A percentile compares a stretch with the other conserved stretches of the same genome.
Conservation (phyloP, 805 yeast species). For the Wickerhamiella parazyma region DNA sequence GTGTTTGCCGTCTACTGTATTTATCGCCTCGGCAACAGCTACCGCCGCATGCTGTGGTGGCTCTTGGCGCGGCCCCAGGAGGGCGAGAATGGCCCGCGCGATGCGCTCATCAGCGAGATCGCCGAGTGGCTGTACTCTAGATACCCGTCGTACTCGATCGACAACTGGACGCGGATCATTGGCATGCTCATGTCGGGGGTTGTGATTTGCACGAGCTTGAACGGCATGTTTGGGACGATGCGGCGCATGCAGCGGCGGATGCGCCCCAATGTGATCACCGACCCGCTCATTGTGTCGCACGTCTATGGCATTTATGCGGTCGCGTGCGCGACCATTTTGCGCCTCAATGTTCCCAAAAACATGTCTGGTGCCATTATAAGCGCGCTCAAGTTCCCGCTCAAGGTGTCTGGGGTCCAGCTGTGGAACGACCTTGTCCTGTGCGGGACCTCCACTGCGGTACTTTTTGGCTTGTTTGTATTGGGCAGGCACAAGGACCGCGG, state of each 20-base stretch:
- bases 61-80: conserved; percentile 10
- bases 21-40: conserved; percentile 27
- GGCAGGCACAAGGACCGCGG: neutral
- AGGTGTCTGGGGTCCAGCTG: conserved; percentile 26
- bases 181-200: conserved; percentile 30
- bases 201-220: conserved; percentile 26
- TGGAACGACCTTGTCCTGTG: conserved; percentile 29
- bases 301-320: conserved; percentile 29
- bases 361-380: conserved; percentile 30
- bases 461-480: conserved; percentile 16
- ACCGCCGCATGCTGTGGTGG: conserved; percentile 20
- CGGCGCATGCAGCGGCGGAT: conserved; percentile 13
- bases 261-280: conserved; percentile 11
- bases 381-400: conserved; percentile 30
- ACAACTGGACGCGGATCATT: conserved; percentile 28
- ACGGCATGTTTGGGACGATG: conserved; percentile 24
- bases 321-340: conserved; percentile 29
- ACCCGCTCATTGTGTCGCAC: conserved; percentile 26
- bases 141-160: conserved; percentile 20
- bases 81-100: conserved; percentile 15
- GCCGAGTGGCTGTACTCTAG: conserved; percentile 13
- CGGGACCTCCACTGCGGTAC: conserved; percentile 21
- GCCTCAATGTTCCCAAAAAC: conserved; percentile 28
- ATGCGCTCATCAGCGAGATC: conserved; percentile 17
- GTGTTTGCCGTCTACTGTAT: conserved; percentile 30